phyloP scores from a whole-genome alignment of 2,329 filamentous ascomycete genomes.

The Pseudocercospora fuligena region DNA sequence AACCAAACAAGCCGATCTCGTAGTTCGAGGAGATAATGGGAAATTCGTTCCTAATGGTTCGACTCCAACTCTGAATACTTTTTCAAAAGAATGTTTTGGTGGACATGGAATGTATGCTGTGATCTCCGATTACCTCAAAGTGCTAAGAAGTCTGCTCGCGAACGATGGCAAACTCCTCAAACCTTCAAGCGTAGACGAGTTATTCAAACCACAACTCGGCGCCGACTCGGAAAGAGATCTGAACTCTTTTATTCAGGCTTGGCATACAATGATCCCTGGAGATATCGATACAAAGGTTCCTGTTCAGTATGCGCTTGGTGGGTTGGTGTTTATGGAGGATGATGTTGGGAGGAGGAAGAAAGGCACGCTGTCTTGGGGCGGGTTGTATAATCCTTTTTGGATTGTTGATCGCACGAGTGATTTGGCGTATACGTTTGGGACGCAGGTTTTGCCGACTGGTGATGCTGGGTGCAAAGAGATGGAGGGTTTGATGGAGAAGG shows the following conservation, averaged over 20 bases:
- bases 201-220: constrained; percentile 56
- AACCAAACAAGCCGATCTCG: constrained; percentile 30
- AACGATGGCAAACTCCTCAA: constrained; percentile 57
- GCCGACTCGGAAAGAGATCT: constrained; percentile 33
- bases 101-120: constrained; percentile 40
- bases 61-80: constrained; percentile 30
- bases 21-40: constrained; percentile 29
- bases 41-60: constrained; percentile 26
- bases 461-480: constrained; percentile 45
- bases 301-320: constrained; percentile 49
- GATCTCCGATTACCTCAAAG: constrained; percentile 50
- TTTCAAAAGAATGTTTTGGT: constrained; percentile 40
- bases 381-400: constrained; percentile 55
- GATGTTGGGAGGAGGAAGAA: constrained; percentile 45
- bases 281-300: constrained; percentile 39
- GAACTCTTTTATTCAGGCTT: constrained; percentile 35
- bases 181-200: constrained; percentile 46
- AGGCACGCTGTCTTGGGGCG: constrained; percentile 52
- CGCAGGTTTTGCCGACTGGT: constrained; percentile 50
- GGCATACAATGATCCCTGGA: constrained; percentile 41
- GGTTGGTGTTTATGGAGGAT: constrained; percentile 48
- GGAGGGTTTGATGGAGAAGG: constrained; percentile 46
- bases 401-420: constrained; percentile 47
- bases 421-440: constrained; percentile 49
- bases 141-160: constrained; percentile 53